Evolutionary conservation across 305 asterid genomes (phyloP), one percentile per base, ranked within the genome.

Genomic region (Petunia hybrid): DNA sequence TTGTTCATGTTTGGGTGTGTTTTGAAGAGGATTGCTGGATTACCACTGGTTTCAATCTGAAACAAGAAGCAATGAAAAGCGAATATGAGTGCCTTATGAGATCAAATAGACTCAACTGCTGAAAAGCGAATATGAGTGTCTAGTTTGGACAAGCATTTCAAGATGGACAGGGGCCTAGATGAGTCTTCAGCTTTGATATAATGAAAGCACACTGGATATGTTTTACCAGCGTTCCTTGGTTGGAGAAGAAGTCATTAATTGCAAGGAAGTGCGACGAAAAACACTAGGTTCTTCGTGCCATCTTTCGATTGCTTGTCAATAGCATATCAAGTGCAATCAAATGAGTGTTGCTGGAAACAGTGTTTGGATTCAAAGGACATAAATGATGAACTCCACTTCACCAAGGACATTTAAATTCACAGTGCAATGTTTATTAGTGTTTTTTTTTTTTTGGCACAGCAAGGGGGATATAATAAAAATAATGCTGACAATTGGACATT

Each of bases 1-100:
- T 88, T 95, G 91, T 92, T 90, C 82, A 95, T 92, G 81, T 93
- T 93, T 42, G 98, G 98, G 86, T 95, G 98, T 22, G 98, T 92
- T 88, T 92, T 91, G 82, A 86, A 92, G 35, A 83, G 80, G 83
- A 95, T 88, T 82, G 90, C 91, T 12, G 91, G 91, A 86, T 90
- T 93, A 35, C 90, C 97, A 83, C 94, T 87, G 55, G 96, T 87
- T 83, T 92, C 97, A 87, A 95, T 88, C 99, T 95, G 93, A 80
- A 84, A 48, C 63, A 51, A 22, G 4, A 51, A 73, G 62, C 35
- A 73, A 22, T 22, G 31, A 22, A 73, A 2, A 51, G 35, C 62
- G 36, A 51, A 51, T 48, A 73, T 1, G 10, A 73, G 13, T 51
- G 63, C 63, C 46, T 51, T 73, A 35, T 73, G 60, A 38, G 45